Evolutionary conservation across 176 grass and related monocot genomes (phyloP).

Genomic region (Aegilops sharonensis): DNA sequence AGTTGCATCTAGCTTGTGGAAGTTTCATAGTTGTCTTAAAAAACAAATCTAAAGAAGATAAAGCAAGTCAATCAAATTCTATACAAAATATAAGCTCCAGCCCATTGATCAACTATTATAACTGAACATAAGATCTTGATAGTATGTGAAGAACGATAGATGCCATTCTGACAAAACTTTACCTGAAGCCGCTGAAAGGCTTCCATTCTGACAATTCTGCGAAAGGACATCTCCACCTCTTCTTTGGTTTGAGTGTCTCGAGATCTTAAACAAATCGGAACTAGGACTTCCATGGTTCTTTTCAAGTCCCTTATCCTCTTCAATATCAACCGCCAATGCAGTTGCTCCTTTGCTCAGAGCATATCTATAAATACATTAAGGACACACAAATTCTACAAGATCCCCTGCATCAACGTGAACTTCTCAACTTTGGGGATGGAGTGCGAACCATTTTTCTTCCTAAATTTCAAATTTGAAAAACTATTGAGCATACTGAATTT

Average conservation of each 20-base stretch:
- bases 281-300: conserved; percentile 32
- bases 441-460: too few species aligned
- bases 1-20: neutral
- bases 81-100: conserved; percentile 3
- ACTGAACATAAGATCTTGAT: neutral
- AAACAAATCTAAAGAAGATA: neutral
- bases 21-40: neutral
- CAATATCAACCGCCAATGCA: conserved; percentile 66
- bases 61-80: neutral
- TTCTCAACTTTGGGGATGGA: neutral
- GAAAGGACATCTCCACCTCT: conserved; percentile 47
- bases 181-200: conserved; percentile 31
- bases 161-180: neutral
- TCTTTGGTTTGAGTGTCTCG: conserved; percentile 53
- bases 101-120: neutral
- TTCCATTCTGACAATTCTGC: conserved; percentile 38
- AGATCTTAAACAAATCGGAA: conserved; percentile 48
- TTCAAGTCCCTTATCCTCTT: conserved; percentile 39
- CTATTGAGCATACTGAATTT: neutral
- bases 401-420: neutral
- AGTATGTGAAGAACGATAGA: neutral
- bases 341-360: conserved; percentile 74
- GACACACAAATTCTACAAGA: conserved; percentile 31
- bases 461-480: neutral
- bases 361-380: conserved; percentile 77